Base-by-base conservation (phyloP, 495 filamentous ascomycete genomes). In the Hyaloscypha finlandica region DNA sequence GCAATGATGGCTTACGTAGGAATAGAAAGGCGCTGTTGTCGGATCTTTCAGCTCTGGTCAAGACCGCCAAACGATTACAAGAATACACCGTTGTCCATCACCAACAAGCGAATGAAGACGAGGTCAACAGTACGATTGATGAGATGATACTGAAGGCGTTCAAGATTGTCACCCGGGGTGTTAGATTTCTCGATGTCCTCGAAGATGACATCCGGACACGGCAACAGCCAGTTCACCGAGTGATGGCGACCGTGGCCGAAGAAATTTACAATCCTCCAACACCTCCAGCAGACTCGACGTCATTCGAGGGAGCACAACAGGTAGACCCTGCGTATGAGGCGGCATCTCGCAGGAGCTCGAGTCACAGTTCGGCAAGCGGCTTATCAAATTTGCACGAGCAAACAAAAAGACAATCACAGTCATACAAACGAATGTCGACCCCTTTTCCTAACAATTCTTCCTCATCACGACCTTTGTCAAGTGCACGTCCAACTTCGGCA, bases 121-220 rank as follows among this genome's bases (percentile, higher is more conserved):
- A 89, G 33, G 80, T 92, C 37, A 92, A 94, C 70, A 85, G 88
- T 67, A 84, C 94, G 35, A 81, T 96, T 59, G 94, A 97, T 75
- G 92, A 96, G 75, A 91, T 98, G 86, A 88, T 97, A 12, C 78
- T 96, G 59, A 94, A 93, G 74, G 93, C 93, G 0, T 98, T 96
- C 80, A 94, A 91, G 71, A 92, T 97, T 65, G 91, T 96, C n/a
- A 93, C 88, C 63, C 90, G 93, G 65, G 92, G 91, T 42, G 93
- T 97, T 60, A 85, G 88, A 66, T 97, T 99, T 74, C 81, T 97
- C n/a, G 96, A 99, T 73, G 83, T 93, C 5, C 90, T 93, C 83
- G 88, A 92, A 30, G 88, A 94, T 64, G 90, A 92, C 68, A 78
- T 80, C 37, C 75, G 76, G 45, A 67, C 76, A 16, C 78, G 80